Base-by-base conservation (phyloP, 225 moss, liverwort and hornwort species). In the Bryum argenteum region DNA sequence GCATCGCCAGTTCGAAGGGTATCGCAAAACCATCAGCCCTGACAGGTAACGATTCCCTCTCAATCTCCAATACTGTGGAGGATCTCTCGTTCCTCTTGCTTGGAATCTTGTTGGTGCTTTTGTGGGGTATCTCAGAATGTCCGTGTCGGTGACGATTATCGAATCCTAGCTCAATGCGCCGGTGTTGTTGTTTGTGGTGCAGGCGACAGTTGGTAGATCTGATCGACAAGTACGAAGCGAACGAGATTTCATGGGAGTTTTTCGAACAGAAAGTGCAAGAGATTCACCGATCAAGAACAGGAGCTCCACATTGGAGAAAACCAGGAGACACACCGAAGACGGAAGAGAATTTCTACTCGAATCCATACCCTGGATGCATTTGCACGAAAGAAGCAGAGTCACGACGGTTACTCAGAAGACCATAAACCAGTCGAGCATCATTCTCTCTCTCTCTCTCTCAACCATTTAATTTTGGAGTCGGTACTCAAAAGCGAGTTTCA, bases 331-430 rank as follows among this genome's bases (percentile, higher is more conserved):
- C 74, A 0, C 82, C 84, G 17, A 92, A 92, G 38, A 65, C 71
- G 11, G 91, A 92, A 55, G 91, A 92, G 57, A 90, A 92, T 19
- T 92, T 90, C 65, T 92, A 89, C 18, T 90, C 91, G 60, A 92
- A 92, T 56, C 91, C 91, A 17, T 75, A 88, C 65, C 91, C 89
- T 42, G 87, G 89, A 47, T 92, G 89, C 69, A 81, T 89, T 57
- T 90, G 91, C 62, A 85, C 84, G 77, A 75, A 87, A 73, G 74
- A 86, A 28, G 28, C 65, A 0, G 58, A 78, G 20, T 10, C 59
- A 40, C 80, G 80, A 52, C 69, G 86, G 11, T 44, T 77, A 19
- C 68, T 86, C 16, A 68, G 68, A 59, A 71, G 69, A 77, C 77
- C 80, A 21, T 80, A 50, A 83, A 47, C 15, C 24, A 4, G 11